These are phyloP conservation scores for Penicillium sumatraense DNA, from an alignment of 2,329 filamentous ascomycete genomes.

Conservation along the genomic window DNA sequence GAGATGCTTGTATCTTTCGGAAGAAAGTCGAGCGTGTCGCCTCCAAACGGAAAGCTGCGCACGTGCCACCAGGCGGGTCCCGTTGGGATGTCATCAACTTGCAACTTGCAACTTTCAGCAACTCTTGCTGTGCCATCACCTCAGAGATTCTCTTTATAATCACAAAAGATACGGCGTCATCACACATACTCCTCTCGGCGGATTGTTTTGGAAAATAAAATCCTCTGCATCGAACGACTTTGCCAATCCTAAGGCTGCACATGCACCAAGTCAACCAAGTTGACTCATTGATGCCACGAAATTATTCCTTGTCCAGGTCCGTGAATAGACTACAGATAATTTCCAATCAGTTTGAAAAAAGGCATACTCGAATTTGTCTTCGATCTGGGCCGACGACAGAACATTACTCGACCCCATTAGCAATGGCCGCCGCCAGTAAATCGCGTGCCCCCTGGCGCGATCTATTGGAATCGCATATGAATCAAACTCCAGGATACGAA, in stretches of 20 bases:
- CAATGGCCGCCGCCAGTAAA: constrained; percentile 14
- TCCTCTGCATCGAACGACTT: not conserved
- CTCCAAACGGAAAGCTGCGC: too few relatives aligned
- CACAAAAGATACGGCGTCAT: too few relatives aligned
- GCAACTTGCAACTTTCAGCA: too few relatives aligned
- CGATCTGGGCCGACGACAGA: not conserved
- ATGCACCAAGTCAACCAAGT: not conserved
- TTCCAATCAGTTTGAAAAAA: constrained; percentile 1
- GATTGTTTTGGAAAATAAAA: too few relatives aligned
- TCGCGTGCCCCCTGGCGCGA: constrained; percentile 34
- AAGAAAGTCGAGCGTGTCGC: too few relatives aligned
- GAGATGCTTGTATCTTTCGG: too few relatives aligned
- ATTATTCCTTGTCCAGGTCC: not conserved
- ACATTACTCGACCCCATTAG: constrained; percentile 4
- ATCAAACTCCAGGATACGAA: constrained; percentile 26
- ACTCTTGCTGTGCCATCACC: too few relatives aligned
- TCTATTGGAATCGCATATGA: constrained; percentile 30
- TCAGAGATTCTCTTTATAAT: too few relatives aligned
- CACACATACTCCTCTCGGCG: too few relatives aligned
- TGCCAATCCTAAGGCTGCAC: not conserved
- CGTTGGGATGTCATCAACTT: too few relatives aligned
- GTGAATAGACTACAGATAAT: not conserved
- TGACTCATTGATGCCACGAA: not conserved
- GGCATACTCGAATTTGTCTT: too few relatives aligned
- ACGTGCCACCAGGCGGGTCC: too few relatives aligned